Conservation (phyloP, 768 basidiomycete genomes). For the Porpolomopsis calyptriformis region DNA sequence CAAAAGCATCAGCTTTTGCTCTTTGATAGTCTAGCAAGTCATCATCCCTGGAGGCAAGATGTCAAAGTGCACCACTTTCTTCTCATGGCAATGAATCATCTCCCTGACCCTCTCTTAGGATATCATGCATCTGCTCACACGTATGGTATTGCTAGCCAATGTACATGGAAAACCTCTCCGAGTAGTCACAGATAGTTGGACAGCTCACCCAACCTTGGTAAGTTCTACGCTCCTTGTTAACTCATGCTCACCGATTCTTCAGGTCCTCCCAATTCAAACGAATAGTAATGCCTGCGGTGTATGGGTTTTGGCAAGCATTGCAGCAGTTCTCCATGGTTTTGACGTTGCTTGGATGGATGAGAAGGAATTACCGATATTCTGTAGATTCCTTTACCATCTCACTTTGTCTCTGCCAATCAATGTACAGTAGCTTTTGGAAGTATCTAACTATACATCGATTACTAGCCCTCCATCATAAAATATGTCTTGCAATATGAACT, state of each 20-base stretch:
- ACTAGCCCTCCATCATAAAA: neutral
- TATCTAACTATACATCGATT: neutral
- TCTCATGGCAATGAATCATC: no score
- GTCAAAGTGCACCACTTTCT: no score
- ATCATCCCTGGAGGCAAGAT: constrained; percentile 7
- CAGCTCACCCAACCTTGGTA: constrained; percentile 6
- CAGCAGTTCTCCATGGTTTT: constrained; percentile 13
- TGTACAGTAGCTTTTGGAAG: neutral
- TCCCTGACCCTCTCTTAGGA: no score
- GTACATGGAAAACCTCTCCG: constrained; percentile 1
- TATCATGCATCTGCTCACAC: constrained; percentile 3
- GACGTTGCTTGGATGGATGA: constrained; percentile 2
- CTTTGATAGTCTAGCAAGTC: constrained; percentile 23
- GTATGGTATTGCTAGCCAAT: constrained; percentile 9
- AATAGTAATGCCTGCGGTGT: constrained; percentile 16
- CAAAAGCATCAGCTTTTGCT: constrained; percentile 12
- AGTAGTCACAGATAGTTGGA: constrained; percentile 11
- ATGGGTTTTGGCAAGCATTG: constrained; percentile 17
- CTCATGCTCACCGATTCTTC: neutral
- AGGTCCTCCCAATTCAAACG: constrained; percentile 6
- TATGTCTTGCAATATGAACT: neutral
- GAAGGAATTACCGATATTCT: neutral
- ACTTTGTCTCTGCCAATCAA: neutral
- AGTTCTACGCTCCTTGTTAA: neutral
- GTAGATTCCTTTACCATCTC: neutral